Percentiles rank a stretch among this genome's conserved stretches.
Evolutionary conservation across 2,329 filamentous ascomycete species (phyloP).

Genomic region (Aciculosporium take): DNA sequence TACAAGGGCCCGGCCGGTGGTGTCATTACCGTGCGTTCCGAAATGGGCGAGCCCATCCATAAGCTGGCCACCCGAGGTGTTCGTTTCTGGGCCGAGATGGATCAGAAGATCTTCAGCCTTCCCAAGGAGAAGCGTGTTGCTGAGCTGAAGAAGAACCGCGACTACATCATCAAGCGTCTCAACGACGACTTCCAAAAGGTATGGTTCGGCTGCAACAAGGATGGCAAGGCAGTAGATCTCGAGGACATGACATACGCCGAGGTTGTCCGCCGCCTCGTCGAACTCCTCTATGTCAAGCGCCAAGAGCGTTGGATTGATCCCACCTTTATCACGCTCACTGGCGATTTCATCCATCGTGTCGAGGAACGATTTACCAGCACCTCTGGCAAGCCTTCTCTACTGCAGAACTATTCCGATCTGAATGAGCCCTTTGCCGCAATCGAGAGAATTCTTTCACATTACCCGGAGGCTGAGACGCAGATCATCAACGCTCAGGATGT

Average conservation of each 20-base stretch:
- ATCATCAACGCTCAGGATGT: slow-evolving; percentile 98
- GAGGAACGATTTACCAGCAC: slow-evolving; percentile 86
- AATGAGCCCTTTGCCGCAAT: slow-evolving; percentile 66
- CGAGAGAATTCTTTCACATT: slow-evolving; percentile 64
- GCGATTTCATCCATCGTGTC: slow-evolving; percentile 90
- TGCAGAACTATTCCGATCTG: slow-evolving; percentile 84
- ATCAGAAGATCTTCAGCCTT: slow-evolving; percentile 91
- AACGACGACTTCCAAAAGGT: slow-evolving; percentile 96
- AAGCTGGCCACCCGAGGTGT: slow-evolving; percentile 96
- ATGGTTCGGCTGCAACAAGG: slow-evolving; percentile 81
- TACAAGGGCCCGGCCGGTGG: slow-evolving; percentile 86
- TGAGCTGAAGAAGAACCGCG: slow-evolving; percentile 75
- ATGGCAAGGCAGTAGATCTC: slow-evolving; percentile 68
- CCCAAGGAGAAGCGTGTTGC: slow-evolving; percentile 87
- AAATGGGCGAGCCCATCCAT: slow-evolving; percentile 99
- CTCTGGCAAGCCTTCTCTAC: slow-evolving; percentile 58
- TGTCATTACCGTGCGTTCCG: slow-evolving; percentile 89
- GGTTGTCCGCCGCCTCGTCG: slow-evolving; percentile 73
- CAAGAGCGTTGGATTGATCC: slow-evolving; percentile 84
- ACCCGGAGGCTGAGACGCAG: slow-evolving; percentile 76
- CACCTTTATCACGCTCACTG: slow-evolving; percentile 69
- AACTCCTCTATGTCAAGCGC: slow-evolving; percentile 83
- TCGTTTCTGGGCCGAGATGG: slow-evolving; percentile 96
- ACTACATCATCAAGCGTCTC: slow-evolving; percentile 88
- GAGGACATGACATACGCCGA: slow-evolving; percentile 95